Percentiles rank a stretch among this genome's conserved stretches.
These are phyloP conservation scores for Rubus idaeus DNA, from an alignment of 306 rosid genomes.

Conservation along the genomic window DNA sequence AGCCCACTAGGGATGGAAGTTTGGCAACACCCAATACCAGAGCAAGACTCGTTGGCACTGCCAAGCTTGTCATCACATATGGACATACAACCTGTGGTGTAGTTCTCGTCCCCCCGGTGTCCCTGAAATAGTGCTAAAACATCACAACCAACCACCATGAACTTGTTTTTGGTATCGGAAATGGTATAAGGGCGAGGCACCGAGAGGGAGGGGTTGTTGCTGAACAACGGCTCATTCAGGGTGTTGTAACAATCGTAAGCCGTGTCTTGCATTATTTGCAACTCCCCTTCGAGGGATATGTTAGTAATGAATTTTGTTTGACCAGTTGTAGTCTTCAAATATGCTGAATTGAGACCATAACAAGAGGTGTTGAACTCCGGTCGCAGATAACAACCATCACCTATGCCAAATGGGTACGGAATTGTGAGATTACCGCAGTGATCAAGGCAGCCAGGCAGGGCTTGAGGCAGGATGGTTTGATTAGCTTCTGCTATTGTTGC, in stretches of 20 bases:
- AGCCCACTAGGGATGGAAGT: slow-evolving; percentile 3
- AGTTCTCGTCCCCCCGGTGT: not conserved
- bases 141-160: not conserved
- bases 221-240: too few relatives aligned
- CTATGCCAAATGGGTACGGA: not conserved
- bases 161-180: slow-evolving; percentile 7
- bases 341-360: too few relatives aligned
- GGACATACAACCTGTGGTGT: not conserved
- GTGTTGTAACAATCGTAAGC: not conserved
- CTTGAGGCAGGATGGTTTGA: not conserved
- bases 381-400: not conserved
- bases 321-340: too few relatives aligned
- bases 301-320: not conserved
- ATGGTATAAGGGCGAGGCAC: not conserved
- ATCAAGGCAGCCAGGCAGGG: not conserved
- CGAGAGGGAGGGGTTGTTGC: not conserved
- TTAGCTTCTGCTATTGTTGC: not conserved
- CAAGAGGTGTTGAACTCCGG: too few relatives aligned
- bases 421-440: not conserved
- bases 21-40: slow-evolving; percentile 30
- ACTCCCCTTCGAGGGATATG: not conserved
- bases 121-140: not conserved
- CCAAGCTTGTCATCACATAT: not conserved
- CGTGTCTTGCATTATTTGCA: not conserved
- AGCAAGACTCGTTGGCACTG: not conserved